These are phyloP conservation scores for Pichia sporocuriosa DNA, from an alignment of 805 yeast genomes.

Conservation along the genomic window DNA sequence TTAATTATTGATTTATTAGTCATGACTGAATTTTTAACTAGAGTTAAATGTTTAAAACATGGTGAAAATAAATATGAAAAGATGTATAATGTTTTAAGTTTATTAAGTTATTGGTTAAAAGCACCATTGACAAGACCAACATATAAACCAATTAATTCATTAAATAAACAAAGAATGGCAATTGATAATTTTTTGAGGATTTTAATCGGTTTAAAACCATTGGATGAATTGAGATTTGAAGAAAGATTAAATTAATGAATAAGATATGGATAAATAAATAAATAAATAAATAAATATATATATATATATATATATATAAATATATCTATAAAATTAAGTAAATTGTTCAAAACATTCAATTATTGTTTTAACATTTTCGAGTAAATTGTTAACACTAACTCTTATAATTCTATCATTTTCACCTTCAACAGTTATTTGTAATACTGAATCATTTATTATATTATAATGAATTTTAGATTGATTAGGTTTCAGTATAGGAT, in stretches of 20 bases:
- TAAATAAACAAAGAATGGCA: constrained; percentile 91
- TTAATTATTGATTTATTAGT: constrained; percentile 86
- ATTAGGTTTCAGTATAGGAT: constrained; percentile 69
- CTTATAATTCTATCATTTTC: constrained; percentile 68
- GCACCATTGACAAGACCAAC: constrained; percentile 94
- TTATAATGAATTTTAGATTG: constrained; percentile 50
- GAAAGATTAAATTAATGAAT: constrained; percentile 56
- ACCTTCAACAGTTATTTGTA: constrained; percentile 49
- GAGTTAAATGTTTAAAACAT: constrained; percentile 70
- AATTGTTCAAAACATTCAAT: constrained; percentile 77
- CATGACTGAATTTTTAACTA: constrained; percentile 81
- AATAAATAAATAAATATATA: neutral
- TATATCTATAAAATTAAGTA: constrained; percentile 26
- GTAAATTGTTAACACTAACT: constrained; percentile 75
- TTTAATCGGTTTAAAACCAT: constrained; percentile 82
- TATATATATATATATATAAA: neutral
- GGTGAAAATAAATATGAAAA: constrained; percentile 46
- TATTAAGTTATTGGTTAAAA: constrained; percentile 91
- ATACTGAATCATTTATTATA: constrained; percentile 25
- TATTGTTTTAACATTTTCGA: constrained; percentile 70
- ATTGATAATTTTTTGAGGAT: constrained; percentile 86
- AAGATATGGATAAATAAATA: neutral
- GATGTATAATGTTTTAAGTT: constrained; percentile 79
- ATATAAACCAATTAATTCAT: constrained; percentile 81
- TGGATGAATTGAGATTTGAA: constrained; percentile 89